Conservation (phyloP, 257 asterid genomes). For the Przewalskia tangutica region DNA sequence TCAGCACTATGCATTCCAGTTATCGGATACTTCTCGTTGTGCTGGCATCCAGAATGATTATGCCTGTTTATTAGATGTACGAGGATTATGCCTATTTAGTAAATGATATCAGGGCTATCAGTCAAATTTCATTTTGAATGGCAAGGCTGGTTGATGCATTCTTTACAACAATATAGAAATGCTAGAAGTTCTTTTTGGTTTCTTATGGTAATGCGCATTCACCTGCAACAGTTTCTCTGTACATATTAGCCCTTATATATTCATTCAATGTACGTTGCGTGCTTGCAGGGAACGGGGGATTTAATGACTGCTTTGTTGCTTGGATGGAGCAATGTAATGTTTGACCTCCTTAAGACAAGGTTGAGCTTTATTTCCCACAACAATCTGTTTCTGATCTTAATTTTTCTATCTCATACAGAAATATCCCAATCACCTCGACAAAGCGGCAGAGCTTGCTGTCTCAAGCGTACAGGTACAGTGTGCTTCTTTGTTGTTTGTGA, state of each 20-base stretch:
- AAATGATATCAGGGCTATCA: neutral
- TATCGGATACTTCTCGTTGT: neutral
- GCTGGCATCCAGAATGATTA: neutral
- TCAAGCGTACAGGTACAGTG: conserved; percentile 84
- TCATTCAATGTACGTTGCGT: neutral
- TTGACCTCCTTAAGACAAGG: conserved; percentile 3
- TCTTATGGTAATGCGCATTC: neutral
- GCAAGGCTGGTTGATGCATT: neutral
- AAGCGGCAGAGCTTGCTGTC: conserved; percentile 93
- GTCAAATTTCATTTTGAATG: neutral
- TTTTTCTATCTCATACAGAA: conserved; percentile 37
- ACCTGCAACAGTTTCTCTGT: conserved; percentile 4
- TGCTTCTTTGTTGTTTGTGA: neutral
- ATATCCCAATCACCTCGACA: conserved; percentile 77
- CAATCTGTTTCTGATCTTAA: conserved; percentile 12
- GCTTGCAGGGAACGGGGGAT: conserved; percentile 95
- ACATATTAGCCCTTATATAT: neutral
- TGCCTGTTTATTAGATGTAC: neutral
- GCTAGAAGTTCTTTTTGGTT: neutral
- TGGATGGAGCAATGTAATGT: conserved; percentile 95
- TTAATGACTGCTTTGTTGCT: conserved; percentile 82
- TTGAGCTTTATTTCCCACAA: conserved; percentile 1
- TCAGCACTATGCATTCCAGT: neutral
- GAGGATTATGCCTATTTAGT: neutral
- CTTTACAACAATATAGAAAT: neutral